These are phyloP conservation scores for Schwanniomyces vanrijiae DNA, from an alignment of 805 yeast species.

Conservation along the genomic window DNA sequence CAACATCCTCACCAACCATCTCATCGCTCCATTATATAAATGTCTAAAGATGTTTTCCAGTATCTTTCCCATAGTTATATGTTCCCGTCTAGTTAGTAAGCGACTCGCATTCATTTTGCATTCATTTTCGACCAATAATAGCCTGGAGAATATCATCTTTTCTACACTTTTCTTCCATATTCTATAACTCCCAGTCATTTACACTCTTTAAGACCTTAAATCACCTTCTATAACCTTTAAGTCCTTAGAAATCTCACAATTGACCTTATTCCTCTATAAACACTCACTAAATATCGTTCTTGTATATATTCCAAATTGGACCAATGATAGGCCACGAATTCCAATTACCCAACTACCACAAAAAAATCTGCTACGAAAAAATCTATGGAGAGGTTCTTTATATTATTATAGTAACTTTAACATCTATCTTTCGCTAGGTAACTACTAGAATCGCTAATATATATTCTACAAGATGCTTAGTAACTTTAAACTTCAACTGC, in stretches of 20 bases:
- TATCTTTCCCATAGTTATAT: no score
- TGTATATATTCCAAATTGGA: constrained; percentile 1
- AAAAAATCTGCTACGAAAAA: constrained; percentile 1
- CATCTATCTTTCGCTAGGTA: constrained; percentile 11
- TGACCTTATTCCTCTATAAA: no score
- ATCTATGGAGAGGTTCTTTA: neutral
- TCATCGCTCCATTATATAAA: no score
- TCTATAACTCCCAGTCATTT: neutral
- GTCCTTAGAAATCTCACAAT: no score
- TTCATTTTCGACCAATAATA: neutral
- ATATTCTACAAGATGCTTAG: constrained; percentile 31
- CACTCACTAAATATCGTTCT: neutral
- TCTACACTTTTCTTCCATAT: neutral
- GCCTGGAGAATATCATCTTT: neutral
- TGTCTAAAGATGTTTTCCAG: no score
- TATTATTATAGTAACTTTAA: constrained; percentile 1
- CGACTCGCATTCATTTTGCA: neutral
- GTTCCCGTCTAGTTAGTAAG: no score
- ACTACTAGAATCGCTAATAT: constrained; percentile 5
- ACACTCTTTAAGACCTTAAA: neutral
- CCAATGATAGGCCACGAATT: constrained; percentile 22
- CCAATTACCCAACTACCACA: constrained; percentile 19
- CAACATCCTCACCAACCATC: no score
- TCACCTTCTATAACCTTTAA: neutral
- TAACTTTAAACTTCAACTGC: constrained; percentile 25